phyloP scores from a whole-genome alignment of 352 stramenopile species.

The Phytophthora palmivora region DNA sequence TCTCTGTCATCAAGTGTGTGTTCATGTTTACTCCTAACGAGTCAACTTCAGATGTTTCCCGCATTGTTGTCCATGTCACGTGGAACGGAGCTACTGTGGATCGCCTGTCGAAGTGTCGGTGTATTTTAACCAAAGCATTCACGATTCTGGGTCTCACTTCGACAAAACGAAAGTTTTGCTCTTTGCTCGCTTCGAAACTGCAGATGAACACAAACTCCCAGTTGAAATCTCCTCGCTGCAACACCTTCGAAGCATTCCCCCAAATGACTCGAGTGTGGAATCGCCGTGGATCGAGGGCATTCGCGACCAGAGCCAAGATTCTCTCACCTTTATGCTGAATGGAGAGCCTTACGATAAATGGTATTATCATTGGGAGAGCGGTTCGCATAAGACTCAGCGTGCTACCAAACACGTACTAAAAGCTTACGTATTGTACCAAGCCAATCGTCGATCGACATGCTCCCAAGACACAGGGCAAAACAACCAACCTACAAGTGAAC shows the following conservation, averaged over 20 bases:
- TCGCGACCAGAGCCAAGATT: neutral
- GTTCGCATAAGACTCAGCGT: slow-evolving; percentile 49
- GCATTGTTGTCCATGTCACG: slow-evolving; percentile 66
- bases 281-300: slow-evolving; percentile 66
- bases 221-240: slow-evolving; percentile 8
- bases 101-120: slow-evolving; percentile 34
- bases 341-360: slow-evolving; percentile 48
- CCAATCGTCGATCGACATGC: no score
- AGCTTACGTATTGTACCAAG: slow-evolving; percentile 46
- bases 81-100: slow-evolving; percentile 75
- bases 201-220: slow-evolving; percentile 14
- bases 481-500: neutral
- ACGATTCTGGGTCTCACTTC: neutral
- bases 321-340: slow-evolving; percentile 35
- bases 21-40: no score
- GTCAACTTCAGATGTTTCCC: slow-evolving; percentile 49
- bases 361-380: slow-evolving; percentile 69
- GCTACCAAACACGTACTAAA: slow-evolving; percentile 56
- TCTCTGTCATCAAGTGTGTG: no score
- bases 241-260: slow-evolving; percentile 37
- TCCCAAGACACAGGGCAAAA: neutral
- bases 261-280: slow-evolving; percentile 59
- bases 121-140: neutral
- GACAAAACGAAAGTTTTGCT: slow-evolving; percentile 31
- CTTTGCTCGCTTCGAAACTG: slow-evolving; percentile 39